These are phyloP conservation scores for Metarhizium rileyi DNA, from an alignment of 2,329 filamentous ascomycete genomes.

Conservation along the genomic window DNA sequence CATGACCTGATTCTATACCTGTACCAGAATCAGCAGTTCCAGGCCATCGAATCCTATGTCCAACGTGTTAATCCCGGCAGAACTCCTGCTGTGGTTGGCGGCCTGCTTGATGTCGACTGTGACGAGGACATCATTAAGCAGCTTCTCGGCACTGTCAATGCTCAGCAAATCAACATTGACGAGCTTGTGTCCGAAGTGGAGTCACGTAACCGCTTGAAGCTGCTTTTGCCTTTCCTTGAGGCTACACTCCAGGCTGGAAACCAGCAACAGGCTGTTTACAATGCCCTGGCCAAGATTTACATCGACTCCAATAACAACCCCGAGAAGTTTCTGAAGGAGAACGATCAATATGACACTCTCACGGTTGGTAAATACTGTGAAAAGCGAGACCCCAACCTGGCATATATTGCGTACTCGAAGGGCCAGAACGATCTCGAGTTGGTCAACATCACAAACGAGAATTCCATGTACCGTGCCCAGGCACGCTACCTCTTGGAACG, in stretches of 20 bases:
- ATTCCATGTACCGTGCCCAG: slow-evolving; percentile 99
- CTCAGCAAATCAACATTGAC: slow-evolving; percentile 81
- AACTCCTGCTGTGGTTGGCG: slow-evolving; percentile 87
- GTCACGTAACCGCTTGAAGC: slow-evolving; percentile 86
- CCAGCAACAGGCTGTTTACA: slow-evolving; percentile 93
- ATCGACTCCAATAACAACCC: slow-evolving; percentile 98
- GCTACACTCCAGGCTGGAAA: slow-evolving; percentile 81
- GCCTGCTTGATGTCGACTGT: slow-evolving; percentile 90
- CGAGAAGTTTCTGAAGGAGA: slow-evolving; percentile 94
- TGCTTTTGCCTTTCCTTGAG: slow-evolving; percentile 92
- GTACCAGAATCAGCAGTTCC: slow-evolving; percentile 98
- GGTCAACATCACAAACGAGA: slow-evolving; percentile 97
- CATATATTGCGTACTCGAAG: slow-evolving; percentile 91
- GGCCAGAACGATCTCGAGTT: slow-evolving; percentile 96
- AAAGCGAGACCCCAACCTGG: slow-evolving; percentile 93
- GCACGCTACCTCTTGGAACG: slow-evolving; percentile 89
- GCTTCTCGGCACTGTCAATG: slow-evolving; percentile 74
- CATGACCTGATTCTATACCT: slow-evolving; percentile 93
- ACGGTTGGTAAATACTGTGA: slow-evolving; percentile 96
- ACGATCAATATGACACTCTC: slow-evolving; percentile 90
- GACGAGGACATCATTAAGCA: slow-evolving; percentile 95
- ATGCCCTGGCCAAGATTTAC: slow-evolving; percentile 97
- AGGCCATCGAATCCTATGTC: slow-evolving; percentile 96
- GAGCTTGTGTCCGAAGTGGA: slow-evolving; percentile 94
- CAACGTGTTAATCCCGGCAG: slow-evolving; percentile 90